Evolutionary conservation across 1,284 basidiomycete genomes (phyloP).

Genomic region (Mycosarcoma mackinlayi): DNA sequence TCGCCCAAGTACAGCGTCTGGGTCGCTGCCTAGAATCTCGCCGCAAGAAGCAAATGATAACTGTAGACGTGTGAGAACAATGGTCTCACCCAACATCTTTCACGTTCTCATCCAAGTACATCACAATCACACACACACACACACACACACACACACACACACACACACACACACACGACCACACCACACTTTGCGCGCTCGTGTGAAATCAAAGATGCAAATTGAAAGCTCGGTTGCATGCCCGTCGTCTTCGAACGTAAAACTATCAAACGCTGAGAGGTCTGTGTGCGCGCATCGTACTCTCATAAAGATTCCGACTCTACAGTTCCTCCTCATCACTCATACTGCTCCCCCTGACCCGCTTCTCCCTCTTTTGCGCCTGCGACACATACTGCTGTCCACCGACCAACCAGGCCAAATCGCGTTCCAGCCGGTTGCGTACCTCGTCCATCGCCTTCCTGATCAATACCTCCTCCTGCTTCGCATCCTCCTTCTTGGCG

Average conservation of each 20-base stretch:
- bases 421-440: conserved; percentile 44
- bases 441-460: conserved; percentile 53
- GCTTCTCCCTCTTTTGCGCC: conserved; percentile 23
- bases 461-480: conserved; percentile 42
- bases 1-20: conserved; percentile 7
- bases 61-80: neutral
- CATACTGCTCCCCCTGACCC: conserved; percentile 30
- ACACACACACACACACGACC: no score
- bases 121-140: no score
- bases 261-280: no score
- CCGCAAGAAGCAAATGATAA: neutral
- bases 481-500: conserved; percentile 12
- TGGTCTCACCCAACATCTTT: neutral
- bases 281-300: neutral
- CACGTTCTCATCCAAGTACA: no score
- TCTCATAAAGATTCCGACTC: no score
- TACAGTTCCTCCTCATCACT: conserved; percentile 47
- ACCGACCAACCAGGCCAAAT: conserved; percentile 57
- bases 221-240: no score
- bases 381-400: conserved; percentile 18
- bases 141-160: no score
- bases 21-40: conserved; percentile 3
- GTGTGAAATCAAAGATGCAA: no score
- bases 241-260: neutral
- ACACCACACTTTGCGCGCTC: no score